phyloP scores from a whole-genome alignment of 1,139 yeast species.

The Hansenula lynferdii region DNA sequence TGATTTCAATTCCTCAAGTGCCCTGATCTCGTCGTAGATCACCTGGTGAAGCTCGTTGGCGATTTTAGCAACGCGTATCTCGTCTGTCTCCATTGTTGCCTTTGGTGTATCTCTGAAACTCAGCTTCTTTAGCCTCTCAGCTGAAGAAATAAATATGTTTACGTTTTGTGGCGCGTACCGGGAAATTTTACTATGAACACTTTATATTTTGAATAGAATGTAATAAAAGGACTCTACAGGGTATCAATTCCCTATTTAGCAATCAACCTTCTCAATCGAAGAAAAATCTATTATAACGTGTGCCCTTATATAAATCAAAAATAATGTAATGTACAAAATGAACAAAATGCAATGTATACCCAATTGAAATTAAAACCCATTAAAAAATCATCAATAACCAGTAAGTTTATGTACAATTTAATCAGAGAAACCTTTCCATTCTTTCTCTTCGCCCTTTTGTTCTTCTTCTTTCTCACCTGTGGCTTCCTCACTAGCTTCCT shows the following conservation, averaged over 20 bases:
- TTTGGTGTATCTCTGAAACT: background rate
- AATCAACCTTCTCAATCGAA: background rate
- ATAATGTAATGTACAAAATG: background rate
- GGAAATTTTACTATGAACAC: background rate
- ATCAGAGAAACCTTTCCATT: constrained; percentile 23
- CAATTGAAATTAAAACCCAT: background rate
- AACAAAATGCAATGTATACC: background rate
- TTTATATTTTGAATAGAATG: too few relatives aligned
- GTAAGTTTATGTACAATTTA: constrained; percentile 3
- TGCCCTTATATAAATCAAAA: constrained; percentile 1
- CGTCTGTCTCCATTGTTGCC: constrained; percentile 24
- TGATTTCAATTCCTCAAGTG: too few relatives aligned
- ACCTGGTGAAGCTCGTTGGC: constrained; percentile 15
- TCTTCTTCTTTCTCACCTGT: constrained; percentile 4
- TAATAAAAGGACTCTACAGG: too few relatives aligned
- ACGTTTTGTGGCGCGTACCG: background rate
- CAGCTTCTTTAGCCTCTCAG: background rate
- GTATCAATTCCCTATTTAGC: background rate
- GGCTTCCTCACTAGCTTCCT: constrained; percentile 7
- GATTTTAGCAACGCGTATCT: constrained; percentile 24
- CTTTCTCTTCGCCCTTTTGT: constrained; percentile 5
- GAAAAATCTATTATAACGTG: background rate
- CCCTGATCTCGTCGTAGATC: constrained; percentile 6
- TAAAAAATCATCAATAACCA: background rate
- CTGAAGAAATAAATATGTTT: background rate